Conservation (phyloP, 495 filamentous ascomycete species). For the Tricharina praecox region DNA sequence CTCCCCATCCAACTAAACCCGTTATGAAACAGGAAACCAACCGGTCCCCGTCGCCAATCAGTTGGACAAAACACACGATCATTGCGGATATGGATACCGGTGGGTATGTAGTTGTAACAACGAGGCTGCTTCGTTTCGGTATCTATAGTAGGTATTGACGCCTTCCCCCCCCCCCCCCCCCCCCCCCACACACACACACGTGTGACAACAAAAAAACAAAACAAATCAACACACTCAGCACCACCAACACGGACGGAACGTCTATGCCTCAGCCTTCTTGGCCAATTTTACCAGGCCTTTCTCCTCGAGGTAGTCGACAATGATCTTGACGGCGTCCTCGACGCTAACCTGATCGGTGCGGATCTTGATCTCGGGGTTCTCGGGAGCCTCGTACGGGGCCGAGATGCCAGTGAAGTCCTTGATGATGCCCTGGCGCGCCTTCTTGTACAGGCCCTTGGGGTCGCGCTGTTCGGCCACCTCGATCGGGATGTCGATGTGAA, state of each 20-base stretch:
- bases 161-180: too few relatives aligned
- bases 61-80: too few relatives aligned
- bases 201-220: too few relatives aligned
- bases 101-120: too few relatives aligned
- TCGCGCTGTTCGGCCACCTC: conserved; percentile 86
- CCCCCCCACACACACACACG: too few relatives aligned
- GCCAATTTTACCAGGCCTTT: conserved; percentile 42
- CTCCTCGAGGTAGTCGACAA: conserved; percentile 60
- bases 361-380: conserved; percentile 70
- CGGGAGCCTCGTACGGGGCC: conserved; percentile 79
- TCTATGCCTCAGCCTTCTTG: conserved; percentile 3
- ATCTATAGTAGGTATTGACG: too few relatives aligned
- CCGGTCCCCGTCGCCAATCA: too few relatives aligned
- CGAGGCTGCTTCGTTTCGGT: too few relatives aligned
- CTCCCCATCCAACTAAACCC: too few relatives aligned
- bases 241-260: background rate
- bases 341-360: conserved; percentile 58
- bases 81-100: too few relatives aligned
- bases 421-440: conserved; percentile 79
- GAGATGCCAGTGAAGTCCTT: conserved; percentile 93
- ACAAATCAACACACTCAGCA: too few relatives aligned
- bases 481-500: conserved; percentile 74
- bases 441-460: conserved; percentile 95
- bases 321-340: conserved; percentile 68
- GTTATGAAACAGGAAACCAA: too few relatives aligned